Base-by-base conservation (phyloP, 768 basidiomycete species). In the Galerina sulciceps region DNA sequence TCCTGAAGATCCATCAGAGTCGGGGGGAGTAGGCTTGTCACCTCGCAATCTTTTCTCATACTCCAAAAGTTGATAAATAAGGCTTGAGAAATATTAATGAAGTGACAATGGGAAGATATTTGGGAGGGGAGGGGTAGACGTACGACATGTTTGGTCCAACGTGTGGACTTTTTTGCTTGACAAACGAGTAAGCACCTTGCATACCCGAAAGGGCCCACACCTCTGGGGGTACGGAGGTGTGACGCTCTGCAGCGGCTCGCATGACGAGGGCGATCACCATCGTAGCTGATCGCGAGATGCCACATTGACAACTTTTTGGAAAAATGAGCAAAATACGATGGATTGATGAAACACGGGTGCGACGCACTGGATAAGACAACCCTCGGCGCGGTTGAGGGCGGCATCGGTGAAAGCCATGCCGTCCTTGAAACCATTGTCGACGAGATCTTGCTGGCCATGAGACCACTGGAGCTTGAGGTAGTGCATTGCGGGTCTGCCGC, bases 91-190 rank as follows among this genome's bases (percentile, higher is more conserved):
- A 55, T 46, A 15, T 48, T 43, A 41, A 36, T 55, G 53, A 45
- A 51, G 26, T 5, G 26, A 31, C 26, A 8, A 45, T 47, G 61
- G 47, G 55, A 51, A 49, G 45, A 65, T 57, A 67, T 65, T 58
- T n/a, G n/a, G n/a, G n/a, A n/a, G n/a, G n/a, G n/a, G n/a, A n/a
- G 36, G 14, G 54, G 44, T 45, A 53, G 37, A 88, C 93, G 75
- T 78, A 94, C 91, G 92, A 94, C 88, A 96, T 96, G 74, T 96
- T 96, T 53, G 94, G 94, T 17, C 94, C 91, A 57, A 93, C 84
- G 79, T 88, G 89, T 73, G 85, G 87, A 71, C 90, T 93, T 78
- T 92, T 94, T 69, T 88, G 84, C 74, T 96, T 95, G 42, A 96
- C 94, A 75, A 85, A 96, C 46, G 88, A 76, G 73, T 96, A 96